These are phyloP conservation scores for Candida coquimbonensis DNA, from an alignment of 805 yeast genomes.

Conservation along the genomic window DNA sequence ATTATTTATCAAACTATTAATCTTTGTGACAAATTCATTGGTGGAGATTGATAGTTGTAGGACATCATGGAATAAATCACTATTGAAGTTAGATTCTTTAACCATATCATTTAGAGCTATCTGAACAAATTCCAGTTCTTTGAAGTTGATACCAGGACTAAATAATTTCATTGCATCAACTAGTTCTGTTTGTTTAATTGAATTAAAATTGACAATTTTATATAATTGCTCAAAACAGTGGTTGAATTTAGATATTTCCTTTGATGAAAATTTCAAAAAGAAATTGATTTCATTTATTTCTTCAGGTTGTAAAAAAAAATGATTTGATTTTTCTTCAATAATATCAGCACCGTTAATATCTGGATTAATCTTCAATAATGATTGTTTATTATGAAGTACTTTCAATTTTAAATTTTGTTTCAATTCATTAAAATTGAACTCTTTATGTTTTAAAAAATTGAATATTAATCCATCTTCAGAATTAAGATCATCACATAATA, in stretches of 20 bases:
- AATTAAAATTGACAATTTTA: constrained; percentile 28
- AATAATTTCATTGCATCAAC: constrained; percentile 13
- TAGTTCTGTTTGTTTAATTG: constrained; percentile 15
- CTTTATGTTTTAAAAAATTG: constrained; percentile 33
- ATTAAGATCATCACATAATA: constrained; percentile 29
- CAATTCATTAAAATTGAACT: constrained; percentile 26
- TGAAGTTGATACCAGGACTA: not conserved
- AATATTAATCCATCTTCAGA: constrained; percentile 31
- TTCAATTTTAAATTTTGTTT: constrained; percentile 26
- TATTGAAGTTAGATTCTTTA: constrained; percentile 19
- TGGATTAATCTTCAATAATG: constrained; percentile 10
- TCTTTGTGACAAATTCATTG: constrained; percentile 24
- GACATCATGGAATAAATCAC: constrained; percentile 12
- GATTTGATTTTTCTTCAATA: constrained; percentile 6
- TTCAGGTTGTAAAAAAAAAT: constrained; percentile 25
- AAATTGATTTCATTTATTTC: constrained; percentile 39
- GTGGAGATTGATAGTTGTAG: constrained; percentile 17
- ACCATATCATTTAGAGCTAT: constrained; percentile 6
- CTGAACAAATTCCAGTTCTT: constrained; percentile 18
- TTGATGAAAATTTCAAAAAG: constrained; percentile 39
- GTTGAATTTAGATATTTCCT: constrained; percentile 33
- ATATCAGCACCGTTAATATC: not conserved
- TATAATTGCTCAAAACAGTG: constrained; percentile 28
- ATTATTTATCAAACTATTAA: constrained; percentile 26
- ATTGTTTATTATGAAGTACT: constrained; percentile 24